Conservation (phyloP, 2,329 filamentous ascomycete genomes). For the Lasiodiplodia theobromae region DNA sequence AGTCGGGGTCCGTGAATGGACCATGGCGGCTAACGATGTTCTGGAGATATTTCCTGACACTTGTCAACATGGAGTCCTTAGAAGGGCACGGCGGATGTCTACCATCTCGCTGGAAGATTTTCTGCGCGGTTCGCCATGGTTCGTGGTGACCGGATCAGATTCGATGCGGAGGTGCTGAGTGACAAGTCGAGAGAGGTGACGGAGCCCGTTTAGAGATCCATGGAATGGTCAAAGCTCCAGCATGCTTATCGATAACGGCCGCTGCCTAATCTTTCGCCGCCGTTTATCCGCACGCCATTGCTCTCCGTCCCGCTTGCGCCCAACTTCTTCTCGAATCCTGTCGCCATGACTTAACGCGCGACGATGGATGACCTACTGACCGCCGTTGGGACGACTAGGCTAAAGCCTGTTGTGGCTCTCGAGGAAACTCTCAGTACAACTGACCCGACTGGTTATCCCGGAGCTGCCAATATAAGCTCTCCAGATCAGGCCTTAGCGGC, state of each 20-base stretch:
- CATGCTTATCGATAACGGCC: slow-evolving; percentile 27
- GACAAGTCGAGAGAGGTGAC: slow-evolving; percentile 30
- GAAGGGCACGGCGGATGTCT: neutral
- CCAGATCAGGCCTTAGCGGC: slow-evolving; percentile 63
- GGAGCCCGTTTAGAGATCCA: slow-evolving; percentile 36
- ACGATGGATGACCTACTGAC: slow-evolving; percentile 59
- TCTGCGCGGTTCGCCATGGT: slow-evolving; percentile 39
- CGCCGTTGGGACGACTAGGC: slow-evolving; percentile 47
- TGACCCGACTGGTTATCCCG: slow-evolving; percentile 10
- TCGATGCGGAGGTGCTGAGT: neutral
- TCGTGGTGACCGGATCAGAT: slow-evolving; percentile 8
- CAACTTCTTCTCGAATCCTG: neutral
- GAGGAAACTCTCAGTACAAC: neutral
- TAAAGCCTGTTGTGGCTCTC: neutral
- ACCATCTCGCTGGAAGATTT: slow-evolving; percentile 31
- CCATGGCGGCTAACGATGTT: slow-evolving; percentile 77
- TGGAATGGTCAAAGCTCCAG: slow-evolving; percentile 24
- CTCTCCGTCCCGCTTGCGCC: neutral
- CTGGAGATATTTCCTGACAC: slow-evolving; percentile 79
- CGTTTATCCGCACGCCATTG: slow-evolving; percentile 2
- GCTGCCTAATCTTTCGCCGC: slow-evolving; percentile 15
- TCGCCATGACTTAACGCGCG: neutral
- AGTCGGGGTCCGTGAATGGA: slow-evolving; percentile 75
- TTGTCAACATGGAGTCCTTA: neutral
- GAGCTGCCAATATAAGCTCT: slow-evolving; percentile 31